A percentile compares a stretch with the other conserved stretches of the same genome.
Conservation (phyloP, 2,329 filamentous ascomycete species). For the Trichoderma endophyticum region DNA sequence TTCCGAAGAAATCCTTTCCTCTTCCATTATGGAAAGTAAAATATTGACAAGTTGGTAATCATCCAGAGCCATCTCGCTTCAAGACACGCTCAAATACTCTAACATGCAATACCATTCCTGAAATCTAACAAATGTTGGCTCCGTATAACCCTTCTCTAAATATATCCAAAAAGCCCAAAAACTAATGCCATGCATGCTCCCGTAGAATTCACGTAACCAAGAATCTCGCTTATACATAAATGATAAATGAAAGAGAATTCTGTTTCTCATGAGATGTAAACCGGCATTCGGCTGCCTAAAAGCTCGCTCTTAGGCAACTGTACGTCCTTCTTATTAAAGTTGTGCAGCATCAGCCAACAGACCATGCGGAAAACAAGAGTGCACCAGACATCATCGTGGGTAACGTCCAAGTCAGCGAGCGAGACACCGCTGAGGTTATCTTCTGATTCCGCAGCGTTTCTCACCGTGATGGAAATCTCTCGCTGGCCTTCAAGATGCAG, state of each 20-base stretch:
- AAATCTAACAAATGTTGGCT: neutral
- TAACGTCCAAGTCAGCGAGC: constrained; percentile 27
- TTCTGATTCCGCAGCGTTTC: neutral
- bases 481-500: neutral
- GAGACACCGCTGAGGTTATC: neutral
- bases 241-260: neutral
- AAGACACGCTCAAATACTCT: neutral
- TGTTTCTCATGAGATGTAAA: constrained; percentile 45
- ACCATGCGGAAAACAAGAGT: constrained; percentile 56
- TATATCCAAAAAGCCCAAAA: neutral
- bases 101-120: neutral
- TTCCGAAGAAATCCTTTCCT: neutral
- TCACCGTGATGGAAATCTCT: neutral
- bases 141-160: neutral
- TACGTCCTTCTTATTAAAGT: constrained; percentile 53
- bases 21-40: neutral
- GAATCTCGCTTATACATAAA: neutral
- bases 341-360: constrained; percentile 56
- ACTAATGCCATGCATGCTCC: neutral
- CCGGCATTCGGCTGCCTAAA: constrained; percentile 52
- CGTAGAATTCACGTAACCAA: neutral
- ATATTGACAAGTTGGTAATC: neutral
- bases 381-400: constrained; percentile 50
- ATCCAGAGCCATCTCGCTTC: neutral
- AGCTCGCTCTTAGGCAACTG: constrained; percentile 53